phyloP scores from a whole-genome alignment of 371 early-diverging fungal species.

The Rhizopus arrhizus region DNA sequence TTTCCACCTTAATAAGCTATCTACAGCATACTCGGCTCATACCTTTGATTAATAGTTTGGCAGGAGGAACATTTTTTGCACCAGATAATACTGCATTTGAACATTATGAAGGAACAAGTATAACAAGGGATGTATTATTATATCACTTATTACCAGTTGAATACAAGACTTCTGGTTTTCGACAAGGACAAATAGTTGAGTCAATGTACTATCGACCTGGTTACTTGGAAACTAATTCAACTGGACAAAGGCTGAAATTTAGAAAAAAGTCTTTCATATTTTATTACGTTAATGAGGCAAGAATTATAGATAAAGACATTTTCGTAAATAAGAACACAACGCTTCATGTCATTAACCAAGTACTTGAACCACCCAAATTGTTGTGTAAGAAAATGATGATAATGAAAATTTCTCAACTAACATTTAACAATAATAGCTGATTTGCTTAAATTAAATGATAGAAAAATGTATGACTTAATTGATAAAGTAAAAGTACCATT shows the following conservation, averaged over 20 bases:
- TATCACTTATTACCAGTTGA: constrained; percentile 48
- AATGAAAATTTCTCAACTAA: not conserved
- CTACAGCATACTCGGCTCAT: constrained; percentile 36
- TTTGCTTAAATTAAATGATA: constrained; percentile 30
- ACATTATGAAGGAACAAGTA: constrained; percentile 17
- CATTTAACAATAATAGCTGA: constrained; percentile 26
- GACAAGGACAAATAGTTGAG: constrained; percentile 49
- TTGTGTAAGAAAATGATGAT: constrained; percentile 18
- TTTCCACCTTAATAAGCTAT: constrained; percentile 31
- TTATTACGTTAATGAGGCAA: constrained; percentile 19
- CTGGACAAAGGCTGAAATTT: constrained; percentile 45
- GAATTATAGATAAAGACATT: constrained; percentile 33
- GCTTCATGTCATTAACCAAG: constrained; percentile 24
- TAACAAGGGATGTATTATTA: constrained; percentile 39
- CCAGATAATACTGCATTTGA: constrained; percentile 56
- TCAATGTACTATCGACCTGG: constrained; percentile 41
- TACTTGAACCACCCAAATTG: constrained; percentile 24
- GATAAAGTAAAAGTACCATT: constrained; percentile 21
- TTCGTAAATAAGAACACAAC: constrained; percentile 33
- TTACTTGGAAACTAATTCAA: constrained; percentile 24
- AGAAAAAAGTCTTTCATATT: constrained; percentile 32
- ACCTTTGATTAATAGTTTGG: constrained; percentile 40
- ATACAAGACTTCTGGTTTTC: constrained; percentile 23
- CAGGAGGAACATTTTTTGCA: constrained; percentile 57
- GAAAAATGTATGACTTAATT: constrained; percentile 33